These are phyloP conservation scores for Rubia tinctorum DNA, from an alignment of 305 asterid species.

Conservation along the genomic window DNA sequence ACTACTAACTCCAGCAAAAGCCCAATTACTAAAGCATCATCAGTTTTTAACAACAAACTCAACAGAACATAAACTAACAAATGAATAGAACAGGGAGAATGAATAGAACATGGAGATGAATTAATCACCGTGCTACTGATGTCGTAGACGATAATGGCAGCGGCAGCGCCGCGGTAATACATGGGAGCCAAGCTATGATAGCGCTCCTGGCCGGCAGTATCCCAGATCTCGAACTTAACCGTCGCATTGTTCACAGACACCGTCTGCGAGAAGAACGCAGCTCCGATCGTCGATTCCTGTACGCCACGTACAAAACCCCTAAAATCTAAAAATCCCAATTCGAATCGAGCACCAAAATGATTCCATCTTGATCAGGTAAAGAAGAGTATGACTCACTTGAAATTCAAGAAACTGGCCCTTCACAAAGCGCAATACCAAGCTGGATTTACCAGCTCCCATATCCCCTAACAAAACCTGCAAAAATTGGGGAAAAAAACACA, in stretches of 20 bases:
- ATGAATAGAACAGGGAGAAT: neutral
- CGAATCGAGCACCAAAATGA: conserved; percentile 13
- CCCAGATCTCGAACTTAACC: conserved; percentile 99
- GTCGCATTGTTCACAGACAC: conserved; percentile 69
- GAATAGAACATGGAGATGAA: neutral
- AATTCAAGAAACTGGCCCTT: conserved; percentile 95
- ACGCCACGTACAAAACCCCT: neutral
- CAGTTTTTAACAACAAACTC: neutral
- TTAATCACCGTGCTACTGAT: conserved; percentile 68
- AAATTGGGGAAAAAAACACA: neutral
- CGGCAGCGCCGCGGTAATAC: conserved; percentile 91
- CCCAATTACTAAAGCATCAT: conserved; percentile 3
- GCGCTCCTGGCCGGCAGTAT: conserved; percentile 96
- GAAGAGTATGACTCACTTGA: conserved; percentile 37
- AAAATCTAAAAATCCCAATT: neutral
- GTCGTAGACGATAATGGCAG: conserved; percentile 86
- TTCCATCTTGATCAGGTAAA: neutral
- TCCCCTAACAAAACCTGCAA: conserved; percentile 87
- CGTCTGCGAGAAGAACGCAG: conserved; percentile 87
- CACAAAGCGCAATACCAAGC: conserved; percentile 85
- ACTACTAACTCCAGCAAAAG: neutral
- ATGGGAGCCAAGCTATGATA: conserved; percentile 96
- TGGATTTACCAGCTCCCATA: conserved; percentile 97
- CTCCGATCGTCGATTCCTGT: conserved; percentile 96
- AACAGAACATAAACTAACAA: neutral